Evolutionary conservation across 257 asterid genomes (phyloP), one percentile per base, ranked within the genome.

Genomic region (Plantago major): DNA sequence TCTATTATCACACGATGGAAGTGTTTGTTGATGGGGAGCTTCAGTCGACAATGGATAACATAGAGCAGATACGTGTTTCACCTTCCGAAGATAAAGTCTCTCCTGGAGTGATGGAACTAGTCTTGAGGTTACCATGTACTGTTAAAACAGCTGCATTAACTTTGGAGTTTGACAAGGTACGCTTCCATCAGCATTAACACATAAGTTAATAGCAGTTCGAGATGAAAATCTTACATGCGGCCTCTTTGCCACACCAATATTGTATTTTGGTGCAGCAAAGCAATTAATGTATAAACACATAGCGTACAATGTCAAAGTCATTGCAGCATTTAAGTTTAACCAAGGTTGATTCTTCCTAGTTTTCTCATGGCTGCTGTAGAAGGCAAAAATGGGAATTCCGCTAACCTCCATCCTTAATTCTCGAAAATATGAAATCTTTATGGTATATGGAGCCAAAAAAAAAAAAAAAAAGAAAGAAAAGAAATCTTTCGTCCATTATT

Each of bases 31-130:
- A 89, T 71, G 99, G 88, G 65, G 80, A 75, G 60, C 77, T 69
- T 63, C 88, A 82, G 72, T 59, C 92, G 53, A 69, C 79, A 13
- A 55, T 33, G 62, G 74, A 80, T 60, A 76, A 65, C 69, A 55
- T 89, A 63, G 94, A 83, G 72, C 86, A 80, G 69, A 84, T 86
- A 65, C 82, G 46, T 3, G 77, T 89, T 68, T 83, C 82, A 4
- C 97, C 99, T 68, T 93, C 99, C 61, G 96, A 93, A 78, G 99
- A 93, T 73, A 89, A 89, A 81, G 90, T 87, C 67, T 85, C 95
- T 47, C 88, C 99, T 44, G 99, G 97, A 58, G 83, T 89, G 70
- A 79, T 93, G 94, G 99, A 89, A 71, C 64, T 89, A 65, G 75
- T 76, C 50, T 73, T 89, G 79, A 84, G 82, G 69, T 72, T 93